These are phyloP conservation scores for Aspergillus proliferans DNA, from an alignment of 2,329 filamentous ascomycete genomes.

Conservation along the genomic window DNA sequence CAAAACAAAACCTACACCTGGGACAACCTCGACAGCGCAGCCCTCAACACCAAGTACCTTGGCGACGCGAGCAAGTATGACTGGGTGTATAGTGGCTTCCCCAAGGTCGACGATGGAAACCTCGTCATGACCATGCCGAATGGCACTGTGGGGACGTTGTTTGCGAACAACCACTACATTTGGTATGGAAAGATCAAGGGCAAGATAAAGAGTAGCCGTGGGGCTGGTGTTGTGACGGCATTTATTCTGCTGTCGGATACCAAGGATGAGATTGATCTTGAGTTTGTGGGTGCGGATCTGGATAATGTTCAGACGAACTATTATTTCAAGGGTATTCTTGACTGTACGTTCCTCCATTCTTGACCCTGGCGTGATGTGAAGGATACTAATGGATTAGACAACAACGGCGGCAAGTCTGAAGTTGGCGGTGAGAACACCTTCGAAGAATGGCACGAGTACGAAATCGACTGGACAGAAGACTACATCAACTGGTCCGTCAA, in stretches of 20 bases:
- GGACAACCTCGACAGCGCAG: conserved; percentile 62
- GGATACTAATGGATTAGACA: conserved; percentile 48
- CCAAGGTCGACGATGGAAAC: conserved; percentile 55
- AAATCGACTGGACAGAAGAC: conserved; percentile 88
- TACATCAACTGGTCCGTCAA: conserved; percentile 81
- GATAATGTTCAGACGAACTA: conserved; percentile 82
- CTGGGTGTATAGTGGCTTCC: conserved; percentile 81
- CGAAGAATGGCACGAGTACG: conserved; percentile 77
- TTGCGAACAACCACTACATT: conserved; percentile 80
- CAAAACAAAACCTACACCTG: conserved; percentile 67
- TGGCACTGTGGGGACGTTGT: conserved; percentile 75
- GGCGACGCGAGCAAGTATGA: conserved; percentile 73
- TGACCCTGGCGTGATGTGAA: neutral
- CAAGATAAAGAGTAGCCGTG: conserved; percentile 75
- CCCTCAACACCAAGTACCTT: conserved; percentile 72
- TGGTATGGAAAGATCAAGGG: conserved; percentile 96
- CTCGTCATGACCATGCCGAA: conserved; percentile 85
- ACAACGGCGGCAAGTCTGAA: conserved; percentile 67
- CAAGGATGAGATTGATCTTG: conserved; percentile 98
- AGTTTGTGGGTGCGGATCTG: conserved; percentile 81
- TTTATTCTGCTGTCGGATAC: conserved; percentile 94
- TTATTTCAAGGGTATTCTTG: conserved; percentile 88
- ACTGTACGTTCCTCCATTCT: conserved; percentile 60
- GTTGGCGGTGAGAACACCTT: conserved; percentile 57
- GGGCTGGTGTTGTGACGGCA: conserved; percentile 85